Evolutionary conservation across 2,329 filamentous ascomycete species (phyloP), one percentile per base, ranked within the genome.

Genomic region (Lasiodiplodia theobromae): DNA sequence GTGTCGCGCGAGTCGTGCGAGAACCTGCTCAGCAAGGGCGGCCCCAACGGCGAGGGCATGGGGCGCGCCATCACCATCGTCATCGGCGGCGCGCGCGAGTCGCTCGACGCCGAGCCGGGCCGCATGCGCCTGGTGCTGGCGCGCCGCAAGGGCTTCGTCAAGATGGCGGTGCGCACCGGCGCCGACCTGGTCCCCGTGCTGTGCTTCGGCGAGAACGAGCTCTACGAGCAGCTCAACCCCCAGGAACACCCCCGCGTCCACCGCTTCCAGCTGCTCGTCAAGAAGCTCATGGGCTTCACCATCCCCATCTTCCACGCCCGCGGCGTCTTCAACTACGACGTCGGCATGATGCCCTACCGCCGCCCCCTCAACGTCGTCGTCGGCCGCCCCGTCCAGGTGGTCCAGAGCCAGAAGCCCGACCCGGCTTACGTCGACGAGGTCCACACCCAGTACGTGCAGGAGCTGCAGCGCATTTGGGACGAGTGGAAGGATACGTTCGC

Each of bases 41-140:
- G 94, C 0, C 80, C 83, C 4, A 91, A 97, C 71, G 83, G 83
- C 66, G 91, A 95, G 75, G 95, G 94, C 31, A 95, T 94, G 89
- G 94, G 96, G 18, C 91, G 94, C n/a, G 94, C 92, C 60, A 96
- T 98, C 69, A 97, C 96, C 2, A 97, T 99, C 73, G 96, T 98
- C 21, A 86, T 98, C 53, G 96, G 96, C 62, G 96, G 96, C 10
- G 96, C 96, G 4, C 88, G 93, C 18, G 96, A 99, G 81, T 96
- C 93, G 1, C 89, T 99, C 2, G 93, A 97, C 77, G 93, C 95
- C 0, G 89, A 91, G 70, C 96, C 96, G 0, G 88, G 92, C 63
- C 88, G 86, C 16, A 81, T 97, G 68, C 89, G 89, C 5, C 86
- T 98, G 11, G 90, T 98, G 4, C 86, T 98, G 60, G 90, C 91